Conservation (phyloP, 371 early-diverging fungal genomes). For the Circinella umbellata region DNA sequence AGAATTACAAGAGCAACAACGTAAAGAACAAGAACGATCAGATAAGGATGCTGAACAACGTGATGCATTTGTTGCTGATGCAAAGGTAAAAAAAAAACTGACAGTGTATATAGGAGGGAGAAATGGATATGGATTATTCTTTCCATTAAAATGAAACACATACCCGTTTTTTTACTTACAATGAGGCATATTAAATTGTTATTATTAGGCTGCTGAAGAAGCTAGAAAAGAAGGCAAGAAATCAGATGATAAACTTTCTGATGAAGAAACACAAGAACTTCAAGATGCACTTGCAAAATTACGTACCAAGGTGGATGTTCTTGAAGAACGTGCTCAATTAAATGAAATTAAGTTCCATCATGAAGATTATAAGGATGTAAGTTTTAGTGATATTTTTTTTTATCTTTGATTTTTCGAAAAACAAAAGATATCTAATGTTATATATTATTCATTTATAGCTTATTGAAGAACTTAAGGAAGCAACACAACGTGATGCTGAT, state of each 20-base stretch:
- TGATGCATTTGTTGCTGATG: slow-evolving; percentile 34
- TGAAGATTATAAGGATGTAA: slow-evolving; percentile 71
- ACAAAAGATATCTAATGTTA: neutral
- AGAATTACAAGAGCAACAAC: slow-evolving; percentile 40
- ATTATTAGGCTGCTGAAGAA: neutral
- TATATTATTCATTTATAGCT: slow-evolving; percentile 28
- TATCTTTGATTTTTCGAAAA: neutral
- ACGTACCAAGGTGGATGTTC: slow-evolving; percentile 64
- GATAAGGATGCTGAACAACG: slow-evolving; percentile 43
- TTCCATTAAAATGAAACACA: no score
- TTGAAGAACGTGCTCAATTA: slow-evolving; percentile 71
- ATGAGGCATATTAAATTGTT: neutral
- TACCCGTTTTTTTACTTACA: no score
- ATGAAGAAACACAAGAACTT: slow-evolving; percentile 66
- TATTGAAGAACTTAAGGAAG: slow-evolving; percentile 64
- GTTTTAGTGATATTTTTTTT: no score
- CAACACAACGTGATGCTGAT: slow-evolving; percentile 59
- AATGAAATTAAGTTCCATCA: slow-evolving; percentile 69
- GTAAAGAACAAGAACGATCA: slow-evolving; percentile 43
- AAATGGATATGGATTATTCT: neutral
- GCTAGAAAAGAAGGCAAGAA: slow-evolving; percentile 20
- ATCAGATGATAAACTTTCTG: slow-evolving; percentile 56
- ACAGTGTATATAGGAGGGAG: neutral
- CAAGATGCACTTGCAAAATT: slow-evolving; percentile 68
- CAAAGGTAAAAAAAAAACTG: slow-evolving; percentile 5